Percentiles rank a stretch among this genome's conserved stretches.
These are phyloP conservation scores for Panus rudis DNA, from an alignment of 768 basidiomycete genomes.

Conservation along the genomic window DNA sequence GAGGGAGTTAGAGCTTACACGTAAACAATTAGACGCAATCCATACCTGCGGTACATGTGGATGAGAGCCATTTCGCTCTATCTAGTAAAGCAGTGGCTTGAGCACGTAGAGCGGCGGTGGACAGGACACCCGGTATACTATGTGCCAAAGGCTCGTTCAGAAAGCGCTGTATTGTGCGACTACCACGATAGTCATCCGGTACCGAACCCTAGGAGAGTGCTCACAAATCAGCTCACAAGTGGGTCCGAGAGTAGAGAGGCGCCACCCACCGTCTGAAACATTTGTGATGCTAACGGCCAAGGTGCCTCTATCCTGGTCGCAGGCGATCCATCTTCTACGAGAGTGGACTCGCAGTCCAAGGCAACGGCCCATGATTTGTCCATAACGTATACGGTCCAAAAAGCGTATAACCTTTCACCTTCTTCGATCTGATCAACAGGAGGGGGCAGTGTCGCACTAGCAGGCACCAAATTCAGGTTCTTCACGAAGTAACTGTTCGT, in stretches of 20 bases:
- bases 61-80: constrained; percentile 47
- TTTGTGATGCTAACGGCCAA: constrained; percentile 30
- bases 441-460: constrained; percentile 19
- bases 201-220: constrained; percentile 37
- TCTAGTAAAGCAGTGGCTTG: constrained; percentile 58
- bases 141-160: constrained; percentile 29
- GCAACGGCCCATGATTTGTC: constrained; percentile 53
- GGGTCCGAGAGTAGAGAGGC: constrained; percentile 31
- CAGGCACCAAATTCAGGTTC: constrained; percentile 4
- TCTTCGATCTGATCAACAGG: constrained; percentile 43
- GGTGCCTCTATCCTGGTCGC: constrained; percentile 30
- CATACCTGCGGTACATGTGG: constrained; percentile 26
- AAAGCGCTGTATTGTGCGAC: constrained; percentile 43
- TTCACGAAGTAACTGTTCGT: neutral
- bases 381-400: constrained; percentile 55
- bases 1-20: neutral
- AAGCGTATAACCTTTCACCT: constrained; percentile 57
- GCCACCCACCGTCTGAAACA: constrained; percentile 28
- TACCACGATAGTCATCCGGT: constrained; percentile 35
- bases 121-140: constrained; percentile 19
- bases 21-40: too few species aligned
- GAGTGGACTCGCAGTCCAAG: constrained; percentile 42
- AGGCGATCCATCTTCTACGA: constrained; percentile 45
- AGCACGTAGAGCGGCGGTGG: constrained; percentile 34
- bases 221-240: too few species aligned